Conservation (phyloP, 805 yeast genomes). For the Wickerhamomyces sydowiorum region DNA sequence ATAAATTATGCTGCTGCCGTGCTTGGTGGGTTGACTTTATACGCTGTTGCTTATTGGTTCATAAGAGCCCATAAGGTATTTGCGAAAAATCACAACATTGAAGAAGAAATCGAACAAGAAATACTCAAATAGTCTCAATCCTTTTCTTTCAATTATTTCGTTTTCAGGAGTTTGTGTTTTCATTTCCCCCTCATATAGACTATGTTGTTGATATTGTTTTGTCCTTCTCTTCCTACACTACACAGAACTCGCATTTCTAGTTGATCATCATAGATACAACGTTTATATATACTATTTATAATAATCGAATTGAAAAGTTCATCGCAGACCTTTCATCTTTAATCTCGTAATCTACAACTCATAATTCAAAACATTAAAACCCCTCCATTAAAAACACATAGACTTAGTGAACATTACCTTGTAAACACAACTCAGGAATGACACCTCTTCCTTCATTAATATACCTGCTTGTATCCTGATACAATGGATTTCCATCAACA, state of each 20-base stretch:
- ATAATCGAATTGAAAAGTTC: too few species aligned
- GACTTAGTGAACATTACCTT: neutral
- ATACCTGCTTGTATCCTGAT: constrained; percentile 12
- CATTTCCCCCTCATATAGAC: too few species aligned
- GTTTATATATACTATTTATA: too few species aligned
- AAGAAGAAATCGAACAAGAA: constrained; percentile 17
- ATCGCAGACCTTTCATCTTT: too few species aligned
- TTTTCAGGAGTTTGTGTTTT: too few species aligned
- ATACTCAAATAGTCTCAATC: neutral
- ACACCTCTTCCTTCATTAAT: constrained; percentile 34
- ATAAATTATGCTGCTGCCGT: constrained; percentile 69
- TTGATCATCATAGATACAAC: too few species aligned
- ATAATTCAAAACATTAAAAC: too few species aligned
- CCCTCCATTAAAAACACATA: too few species aligned
- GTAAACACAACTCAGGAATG: constrained; percentile 32
- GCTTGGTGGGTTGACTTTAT: constrained; percentile 38
- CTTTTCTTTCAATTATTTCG: too few species aligned
- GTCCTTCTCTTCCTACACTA: too few species aligned
- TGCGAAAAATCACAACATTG: constrained; percentile 20
- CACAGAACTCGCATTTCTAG: neutral
- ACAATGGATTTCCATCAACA: constrained; percentile 14
- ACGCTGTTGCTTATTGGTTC: constrained; percentile 48
- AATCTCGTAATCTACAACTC: neutral
- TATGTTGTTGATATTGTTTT: too few species aligned
- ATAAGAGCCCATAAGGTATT: constrained; percentile 30